A percentile compares a stretch with the other conserved stretches of the same genome.
Conservation (phyloP, 768 basidiomycete genomes). For the Auricularia auricula-judae region DNA sequence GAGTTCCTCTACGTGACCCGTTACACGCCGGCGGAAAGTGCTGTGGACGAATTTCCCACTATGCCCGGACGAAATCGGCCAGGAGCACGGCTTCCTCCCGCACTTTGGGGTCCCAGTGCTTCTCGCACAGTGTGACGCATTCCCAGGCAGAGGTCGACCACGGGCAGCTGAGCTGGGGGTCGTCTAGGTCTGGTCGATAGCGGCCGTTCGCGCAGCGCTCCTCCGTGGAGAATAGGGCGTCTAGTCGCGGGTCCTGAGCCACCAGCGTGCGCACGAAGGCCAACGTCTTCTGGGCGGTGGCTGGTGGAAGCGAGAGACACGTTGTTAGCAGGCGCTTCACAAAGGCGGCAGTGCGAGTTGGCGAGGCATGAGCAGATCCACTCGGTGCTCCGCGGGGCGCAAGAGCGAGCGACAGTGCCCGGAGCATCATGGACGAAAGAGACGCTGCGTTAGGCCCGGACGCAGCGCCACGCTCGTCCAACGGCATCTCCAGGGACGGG, state of each 20-base stretch:
- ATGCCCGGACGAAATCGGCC: conserved; percentile 31
- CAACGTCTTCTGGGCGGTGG: conserved; percentile 51
- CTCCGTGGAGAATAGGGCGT: conserved; percentile 75
- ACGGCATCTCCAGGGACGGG: conserved; percentile 46
- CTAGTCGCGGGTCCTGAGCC: conserved; percentile 67
- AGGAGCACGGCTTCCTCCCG: conserved; percentile 54
- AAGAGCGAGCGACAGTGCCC: conserved; percentile 73
- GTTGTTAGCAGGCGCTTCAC: conserved; percentile 81
- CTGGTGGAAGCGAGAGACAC: conserved; percentile 71
- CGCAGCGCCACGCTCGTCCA: background rate
- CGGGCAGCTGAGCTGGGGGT: conserved; percentile 73
- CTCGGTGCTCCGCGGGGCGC: conserved; percentile 40
- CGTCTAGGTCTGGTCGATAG: conserved; percentile 77
- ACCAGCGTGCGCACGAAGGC: conserved; percentile 65
- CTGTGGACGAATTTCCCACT: background rate
- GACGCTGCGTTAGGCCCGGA: conserved; percentile 17
- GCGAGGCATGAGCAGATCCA: conserved; percentile 43
- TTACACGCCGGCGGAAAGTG: background rate
- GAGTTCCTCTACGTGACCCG: too few relatives aligned
- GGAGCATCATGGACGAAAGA: conserved; percentile 53
- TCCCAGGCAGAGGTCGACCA: conserved; percentile 87
- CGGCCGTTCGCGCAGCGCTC: conserved; percentile 78
- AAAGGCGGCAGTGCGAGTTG: conserved; percentile 78
- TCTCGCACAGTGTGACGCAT: conserved; percentile 45
- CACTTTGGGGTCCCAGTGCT: conserved; percentile 49